phyloP scores from a whole-genome alignment of 1,139 yeast species.

The Hemisphaericaspora xylofermentans region DNA sequence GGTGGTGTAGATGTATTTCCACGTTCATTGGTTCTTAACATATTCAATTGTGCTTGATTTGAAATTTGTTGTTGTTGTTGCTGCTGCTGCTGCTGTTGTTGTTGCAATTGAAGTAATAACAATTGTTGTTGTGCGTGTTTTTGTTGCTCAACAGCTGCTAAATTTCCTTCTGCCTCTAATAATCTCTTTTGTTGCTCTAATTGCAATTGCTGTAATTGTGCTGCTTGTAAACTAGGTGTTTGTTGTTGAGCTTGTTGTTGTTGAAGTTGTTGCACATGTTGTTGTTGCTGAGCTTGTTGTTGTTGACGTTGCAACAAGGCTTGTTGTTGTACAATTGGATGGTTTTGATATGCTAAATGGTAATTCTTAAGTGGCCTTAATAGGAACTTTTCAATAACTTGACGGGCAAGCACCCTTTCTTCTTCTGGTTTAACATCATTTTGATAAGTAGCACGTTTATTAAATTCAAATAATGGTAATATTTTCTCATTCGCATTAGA shows the following conservation, averaged over 20 bases:
- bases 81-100: slow-evolving; percentile 19
- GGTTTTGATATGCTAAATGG: slow-evolving; percentile 49
- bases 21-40: slow-evolving; percentile 34
- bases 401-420: slow-evolving; percentile 39
- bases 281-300: slow-evolving; percentile 28
- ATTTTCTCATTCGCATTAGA: slow-evolving; percentile 16
- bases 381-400: slow-evolving; percentile 42
- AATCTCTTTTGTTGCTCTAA: slow-evolving; percentile 29
- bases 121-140: slow-evolving; percentile 20
- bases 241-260: slow-evolving; percentile 21
- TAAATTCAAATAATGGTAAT: slow-evolving; percentile 43
- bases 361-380: slow-evolving; percentile 47
- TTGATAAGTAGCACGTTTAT: slow-evolving; percentile 16
- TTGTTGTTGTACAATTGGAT: slow-evolving; percentile 44
- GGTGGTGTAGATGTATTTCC: slow-evolving; percentile 42
- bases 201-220: slow-evolving; percentile 25
- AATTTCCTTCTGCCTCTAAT: slow-evolving; percentile 19
- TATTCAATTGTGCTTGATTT: slow-evolving; percentile 29
- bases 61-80: slow-evolving; percentile 15
- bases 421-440: slow-evolving; percentile 33
- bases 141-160: slow-evolving; percentile 13
- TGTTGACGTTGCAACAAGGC: slow-evolving; percentile 33
- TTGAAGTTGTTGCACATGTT: slow-evolving; percentile 15
- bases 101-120: slow-evolving; percentile 16
- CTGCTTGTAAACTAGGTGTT: slow-evolving; percentile 15